A percentile compares a stretch with the other conserved stretches of the same genome.
Evolutionary conservation across 2,329 filamentous ascomycete species (phyloP).

Genomic region (Raffaelea ambrosiae): DNA sequence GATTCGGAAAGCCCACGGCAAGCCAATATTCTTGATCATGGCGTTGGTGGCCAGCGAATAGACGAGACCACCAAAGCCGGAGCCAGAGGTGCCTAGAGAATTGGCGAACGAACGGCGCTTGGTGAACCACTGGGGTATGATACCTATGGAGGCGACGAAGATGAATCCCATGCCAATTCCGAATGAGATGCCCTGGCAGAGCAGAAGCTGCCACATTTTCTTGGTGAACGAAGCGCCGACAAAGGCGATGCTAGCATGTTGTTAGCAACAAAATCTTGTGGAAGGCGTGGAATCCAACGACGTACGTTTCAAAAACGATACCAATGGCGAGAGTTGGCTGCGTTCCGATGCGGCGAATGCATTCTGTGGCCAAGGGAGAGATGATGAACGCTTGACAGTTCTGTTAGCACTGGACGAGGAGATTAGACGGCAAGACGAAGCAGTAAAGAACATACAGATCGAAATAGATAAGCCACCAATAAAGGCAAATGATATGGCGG

Average conservation of each 20-base stretch:
- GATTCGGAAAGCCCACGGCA: slow-evolving; percentile 60
- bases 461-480: slow-evolving; percentile 65
- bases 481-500: slow-evolving; percentile 63
- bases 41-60: slow-evolving; percentile 61
- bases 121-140: slow-evolving; percentile 68
- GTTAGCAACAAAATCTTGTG: too few species aligned
- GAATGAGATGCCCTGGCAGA: slow-evolving; percentile 67
- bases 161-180: slow-evolving; percentile 72
- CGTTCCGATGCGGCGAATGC: slow-evolving; percentile 54
- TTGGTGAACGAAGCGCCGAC: slow-evolving; percentile 62
- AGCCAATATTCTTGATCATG: slow-evolving; percentile 56
- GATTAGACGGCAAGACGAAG: background rate
- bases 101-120: slow-evolving; percentile 61
- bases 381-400: slow-evolving; percentile 48
- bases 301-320: slow-evolving; percentile 50
- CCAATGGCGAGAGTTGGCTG: slow-evolving; percentile 56
- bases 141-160: slow-evolving; percentile 60
- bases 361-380: slow-evolving; percentile 58
- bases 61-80: slow-evolving; percentile 63
- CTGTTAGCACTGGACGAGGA: slow-evolving; percentile 18
- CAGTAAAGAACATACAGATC: slow-evolving; percentile 23
- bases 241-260: slow-evolving; percentile 39
- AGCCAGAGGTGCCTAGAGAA: slow-evolving; percentile 58
- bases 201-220: slow-evolving; percentile 66
- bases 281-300: background rate